Base-by-base conservation (phyloP, 106 monocot species). In the Allium cepa region DNA sequence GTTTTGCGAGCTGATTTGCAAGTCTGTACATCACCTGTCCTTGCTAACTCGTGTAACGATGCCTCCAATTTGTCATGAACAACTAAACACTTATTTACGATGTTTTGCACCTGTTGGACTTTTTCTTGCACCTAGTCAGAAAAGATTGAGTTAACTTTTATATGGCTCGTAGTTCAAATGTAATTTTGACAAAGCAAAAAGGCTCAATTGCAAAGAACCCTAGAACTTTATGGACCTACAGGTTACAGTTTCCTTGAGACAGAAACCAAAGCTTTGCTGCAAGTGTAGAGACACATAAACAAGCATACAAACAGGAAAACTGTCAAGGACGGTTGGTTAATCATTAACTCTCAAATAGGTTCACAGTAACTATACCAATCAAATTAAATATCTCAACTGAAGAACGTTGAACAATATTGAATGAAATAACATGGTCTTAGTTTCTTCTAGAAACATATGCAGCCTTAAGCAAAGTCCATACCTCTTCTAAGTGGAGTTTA, bases 401-500 rank as follows among this genome's bases (percentile, higher is more conserved):
- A 36, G 36, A 2, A 4, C 36, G 36, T 36, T 4, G 36, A 36
- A 36, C 36, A 36, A 36, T 36, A 36, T 5, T 36, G 36, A 60
- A 60, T 5, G 17, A 18, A 60, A 60, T 10, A 26, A 9, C 17
- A 60, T 60, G 18, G 60, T 47, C 45, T 46, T 10, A 13, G 49
- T 53, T 68, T 51, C 13, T 14, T 26, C 53, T 53, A 68, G 53
- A 68, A 68, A 53, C 67, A 18, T 45, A 53, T 14, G 46, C 0
- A 57, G 6, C 50, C 2, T 26, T 11, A 12, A 46, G 4, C 46
- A 69, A 6, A 27, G 5, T 57, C 11, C 36, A 61, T 82, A 99
- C 99, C 99, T 99, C 99, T 63, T 99, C 90, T 74, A 77, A 81
- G 55, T 99, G 99, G 56, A 83, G 71, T 74, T 93, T 90, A 46